These are phyloP conservation scores for Rhytidiadelphus loreus DNA, from an alignment of 225 moss, liverwort and hornwort species.

Conservation along the genomic window DNA sequence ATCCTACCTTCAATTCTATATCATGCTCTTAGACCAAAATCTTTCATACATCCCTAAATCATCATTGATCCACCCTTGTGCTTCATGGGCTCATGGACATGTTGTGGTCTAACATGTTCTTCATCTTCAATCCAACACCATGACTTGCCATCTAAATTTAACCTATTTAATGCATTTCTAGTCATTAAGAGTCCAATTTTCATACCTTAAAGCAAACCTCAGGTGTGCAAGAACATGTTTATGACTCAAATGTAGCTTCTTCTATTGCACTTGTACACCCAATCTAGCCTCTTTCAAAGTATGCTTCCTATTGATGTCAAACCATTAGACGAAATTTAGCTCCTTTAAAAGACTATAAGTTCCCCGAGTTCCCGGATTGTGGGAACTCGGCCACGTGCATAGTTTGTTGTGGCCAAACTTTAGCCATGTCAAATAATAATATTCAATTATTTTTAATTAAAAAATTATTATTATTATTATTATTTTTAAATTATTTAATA, in stretches of 20 bases:
- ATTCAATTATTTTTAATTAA: too few species aligned
- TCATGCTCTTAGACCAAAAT: fast-evolving
- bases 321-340: too few species aligned
- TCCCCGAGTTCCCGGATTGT: too few species aligned
- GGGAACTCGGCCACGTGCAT: too few species aligned
- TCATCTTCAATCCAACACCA: background rate
- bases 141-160: background rate
- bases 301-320: background rate
- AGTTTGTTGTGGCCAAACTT: too few species aligned
- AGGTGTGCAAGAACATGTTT: background rate
- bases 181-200: background rate
- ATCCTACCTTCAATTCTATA: background rate
- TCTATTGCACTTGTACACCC: background rate
- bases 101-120: background rate
- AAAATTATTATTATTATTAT: too few species aligned
- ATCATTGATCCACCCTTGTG: fast-evolving
- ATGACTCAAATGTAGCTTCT: background rate
- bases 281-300: background rate
- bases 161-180: background rate
- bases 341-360: too few species aligned
- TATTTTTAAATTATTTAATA: too few species aligned
- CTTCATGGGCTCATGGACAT: fast-evolving
- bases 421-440: too few species aligned
- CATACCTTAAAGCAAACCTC: background rate
- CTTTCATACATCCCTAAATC: background rate